Conservation (phyloP, 768 basidiomycete genomes). For the Lactarius hengduanensis region DNA sequence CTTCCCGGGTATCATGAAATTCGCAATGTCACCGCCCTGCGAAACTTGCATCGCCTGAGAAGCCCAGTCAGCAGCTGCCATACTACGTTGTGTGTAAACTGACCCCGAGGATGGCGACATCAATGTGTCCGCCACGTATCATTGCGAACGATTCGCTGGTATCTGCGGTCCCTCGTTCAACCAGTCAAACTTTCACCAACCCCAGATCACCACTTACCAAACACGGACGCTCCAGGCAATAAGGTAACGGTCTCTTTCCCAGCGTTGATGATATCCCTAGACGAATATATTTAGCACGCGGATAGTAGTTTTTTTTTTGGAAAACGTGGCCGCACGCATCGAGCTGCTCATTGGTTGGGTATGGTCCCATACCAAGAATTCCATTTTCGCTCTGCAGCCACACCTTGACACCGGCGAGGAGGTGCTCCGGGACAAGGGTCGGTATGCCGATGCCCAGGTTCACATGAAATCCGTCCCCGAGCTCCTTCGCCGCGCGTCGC, state of each 20-base stretch:
- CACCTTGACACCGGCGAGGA: slow-evolving; percentile 72
- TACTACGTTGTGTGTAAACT: slow-evolving; percentile 34
- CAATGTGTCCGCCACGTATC: slow-evolving; percentile 96
- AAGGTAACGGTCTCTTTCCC: slow-evolving; percentile 95
- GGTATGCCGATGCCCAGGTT: slow-evolving; percentile 93
- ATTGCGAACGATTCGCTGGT: slow-evolving; percentile 94
- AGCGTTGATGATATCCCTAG: slow-evolving; percentile 88
- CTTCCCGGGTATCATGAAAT: slow-evolving; percentile 98
- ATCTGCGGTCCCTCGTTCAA: slow-evolving; percentile 45
- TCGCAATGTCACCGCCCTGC: slow-evolving; percentile 89
- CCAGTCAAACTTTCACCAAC: neutral
- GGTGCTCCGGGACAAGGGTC: slow-evolving; percentile 79
- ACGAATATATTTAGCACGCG: neutral
- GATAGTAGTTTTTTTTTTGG: slow-evolving; percentile 1
- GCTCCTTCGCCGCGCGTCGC: slow-evolving; percentile 83
- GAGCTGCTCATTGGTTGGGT: slow-evolving; percentile 74
- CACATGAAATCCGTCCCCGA: slow-evolving; percentile 84
- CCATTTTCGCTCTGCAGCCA: slow-evolving; percentile 93
- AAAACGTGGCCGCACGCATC: slow-evolving; percentile 60
- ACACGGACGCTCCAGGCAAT: slow-evolving; percentile 86
- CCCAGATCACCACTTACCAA: slow-evolving; percentile 52
- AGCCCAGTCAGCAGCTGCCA: slow-evolving; percentile 9
- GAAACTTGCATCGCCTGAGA: slow-evolving; percentile 94
- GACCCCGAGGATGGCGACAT: slow-evolving; percentile 91
- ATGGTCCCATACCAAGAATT: slow-evolving; percentile 87